phyloP scores from a whole-genome alignment of 208 protist genomes.

The Angomonas deanei region DNA sequence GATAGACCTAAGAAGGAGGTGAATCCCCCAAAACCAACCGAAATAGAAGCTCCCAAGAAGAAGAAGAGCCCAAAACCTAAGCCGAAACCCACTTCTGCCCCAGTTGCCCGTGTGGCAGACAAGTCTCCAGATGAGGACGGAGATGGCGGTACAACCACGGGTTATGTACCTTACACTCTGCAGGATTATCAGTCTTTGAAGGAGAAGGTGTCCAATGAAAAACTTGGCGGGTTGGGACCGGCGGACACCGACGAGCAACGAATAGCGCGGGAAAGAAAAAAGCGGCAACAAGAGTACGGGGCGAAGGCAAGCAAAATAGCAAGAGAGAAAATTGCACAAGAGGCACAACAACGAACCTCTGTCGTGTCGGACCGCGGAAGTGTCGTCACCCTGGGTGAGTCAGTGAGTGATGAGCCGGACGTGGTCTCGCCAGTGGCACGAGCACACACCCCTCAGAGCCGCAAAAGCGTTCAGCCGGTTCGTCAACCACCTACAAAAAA shows the following conservation, averaged over 20 bases:
- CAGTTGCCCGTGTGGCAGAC: too few relatives aligned
- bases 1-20: too few relatives aligned
- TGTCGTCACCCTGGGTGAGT: neutral
- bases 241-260: slow-evolving; percentile 80
- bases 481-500: neutral
- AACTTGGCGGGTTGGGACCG: slow-evolving; percentile 54
- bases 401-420: neutral
- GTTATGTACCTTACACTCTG: slow-evolving; percentile 62
- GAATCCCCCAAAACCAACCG: too few relatives aligned
- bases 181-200: slow-evolving; percentile 71
- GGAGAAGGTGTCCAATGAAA: slow-evolving; percentile 27
- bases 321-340: slow-evolving; percentile 11
- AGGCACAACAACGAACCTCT: neutral
- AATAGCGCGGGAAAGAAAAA: slow-evolving; percentile 32
- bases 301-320: slow-evolving; percentile 24
- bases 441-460: too few relatives aligned
- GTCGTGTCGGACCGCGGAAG: neutral
- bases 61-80: too few relatives aligned
- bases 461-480: neutral
- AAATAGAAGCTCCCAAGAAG: too few relatives aligned
- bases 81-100: too few relatives aligned
- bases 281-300: slow-evolving; percentile 54
- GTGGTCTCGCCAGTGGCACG: too few relatives aligned
- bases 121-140: neutral
- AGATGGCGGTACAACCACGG: neutral